Evolutionary conservation across 129 eudicot species (phyloP).

Genomic region (Pulicaria dysenterica): DNA sequence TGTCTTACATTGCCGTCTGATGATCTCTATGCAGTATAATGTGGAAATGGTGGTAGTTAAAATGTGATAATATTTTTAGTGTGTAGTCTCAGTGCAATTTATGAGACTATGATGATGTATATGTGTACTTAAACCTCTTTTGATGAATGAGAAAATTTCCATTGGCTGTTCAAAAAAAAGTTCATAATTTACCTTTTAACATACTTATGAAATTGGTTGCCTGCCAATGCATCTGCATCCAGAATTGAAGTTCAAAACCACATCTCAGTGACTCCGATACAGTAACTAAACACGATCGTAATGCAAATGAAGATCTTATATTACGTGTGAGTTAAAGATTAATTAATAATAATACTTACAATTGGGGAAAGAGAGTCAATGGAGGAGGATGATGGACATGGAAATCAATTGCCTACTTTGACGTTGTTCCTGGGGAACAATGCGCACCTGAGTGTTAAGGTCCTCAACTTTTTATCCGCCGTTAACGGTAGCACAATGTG

Average conservation of each 20-base stretch:
- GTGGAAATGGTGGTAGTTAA: too few species aligned
- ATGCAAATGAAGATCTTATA: background rate
- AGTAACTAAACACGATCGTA: background rate
- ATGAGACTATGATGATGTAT: too few species aligned
- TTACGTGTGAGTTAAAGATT: background rate
- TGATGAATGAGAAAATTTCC: too few species aligned
- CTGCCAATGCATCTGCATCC: slow-evolving; percentile 67
- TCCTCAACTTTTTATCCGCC: slow-evolving; percentile 20
- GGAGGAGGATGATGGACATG: slow-evolving; percentile 54
- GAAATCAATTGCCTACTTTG: slow-evolving; percentile 65
- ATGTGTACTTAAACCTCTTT: too few species aligned
- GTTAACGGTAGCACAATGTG: slow-evolving; percentile 9
- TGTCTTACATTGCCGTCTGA: too few species aligned
- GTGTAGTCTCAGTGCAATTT: too few species aligned
- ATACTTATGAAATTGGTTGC: slow-evolving; percentile 61
- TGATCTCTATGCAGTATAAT: too few species aligned
- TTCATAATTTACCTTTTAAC: slow-evolving; percentile 53
- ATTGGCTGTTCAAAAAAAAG: too few species aligned
- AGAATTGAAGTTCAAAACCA: slow-evolving; percentile 17
- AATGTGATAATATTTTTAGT: too few species aligned
- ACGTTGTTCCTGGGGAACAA: slow-evolving; percentile 36
- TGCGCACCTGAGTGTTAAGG: slow-evolving; percentile 49
- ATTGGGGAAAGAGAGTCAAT: slow-evolving; percentile 44
- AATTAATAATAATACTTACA: slow-evolving; percentile 31
- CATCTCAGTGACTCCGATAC: background rate